Evolutionary conservation across 1,284 basidiomycete species (phyloP), one percentile per base, ranked within the genome.

Genomic region (Rhizoctonia solani): DNA sequence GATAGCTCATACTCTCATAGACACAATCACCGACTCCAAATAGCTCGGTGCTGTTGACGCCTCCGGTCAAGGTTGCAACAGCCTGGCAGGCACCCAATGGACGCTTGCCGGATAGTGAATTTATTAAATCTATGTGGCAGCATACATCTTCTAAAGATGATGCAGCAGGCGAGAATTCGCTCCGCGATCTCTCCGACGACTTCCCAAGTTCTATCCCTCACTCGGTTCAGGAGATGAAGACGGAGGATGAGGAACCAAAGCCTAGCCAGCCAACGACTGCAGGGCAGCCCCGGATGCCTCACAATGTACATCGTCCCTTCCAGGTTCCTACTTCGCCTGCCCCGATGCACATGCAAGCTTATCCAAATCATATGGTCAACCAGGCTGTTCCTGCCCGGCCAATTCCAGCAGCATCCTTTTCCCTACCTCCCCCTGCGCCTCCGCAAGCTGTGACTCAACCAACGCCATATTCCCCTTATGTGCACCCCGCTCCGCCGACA

Each of bases 61-160:
- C 71, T n/a, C 67, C 72, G 16, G 63, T 70, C 37, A 66, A 69
- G 8, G 58, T 63, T 3, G 66, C 69, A 4, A 76, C 85, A 6
- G 34, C 70, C 23, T 91, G 90, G 89, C 81, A 85, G 23, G 81
- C 85, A 25, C 55, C 70, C 1, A 52, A 46, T 58, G 80, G 87
- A 67, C 34, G 67, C 13, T 81, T 81, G 54, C 87, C 88, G 16
- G 89, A 90, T 75, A 86, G 87, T 19, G 90, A 92, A 72, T 88
- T 88, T 72, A 78, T 92, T 61, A 92, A 89, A 75, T 87, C 89
- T 32, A 84, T 92, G 9, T 93, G 90, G 90, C 88, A 88, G n/a
- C 86, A 89, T 73, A 81, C 86, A 8, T 82, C 89, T 1, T 84
- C 86, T 72, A 87, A 88, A 74, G 79, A 84, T 11, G 81, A 82